Base-by-base conservation (phyloP, 1,284 basidiomycete species). In the Rhodotorula sp. region DNA sequence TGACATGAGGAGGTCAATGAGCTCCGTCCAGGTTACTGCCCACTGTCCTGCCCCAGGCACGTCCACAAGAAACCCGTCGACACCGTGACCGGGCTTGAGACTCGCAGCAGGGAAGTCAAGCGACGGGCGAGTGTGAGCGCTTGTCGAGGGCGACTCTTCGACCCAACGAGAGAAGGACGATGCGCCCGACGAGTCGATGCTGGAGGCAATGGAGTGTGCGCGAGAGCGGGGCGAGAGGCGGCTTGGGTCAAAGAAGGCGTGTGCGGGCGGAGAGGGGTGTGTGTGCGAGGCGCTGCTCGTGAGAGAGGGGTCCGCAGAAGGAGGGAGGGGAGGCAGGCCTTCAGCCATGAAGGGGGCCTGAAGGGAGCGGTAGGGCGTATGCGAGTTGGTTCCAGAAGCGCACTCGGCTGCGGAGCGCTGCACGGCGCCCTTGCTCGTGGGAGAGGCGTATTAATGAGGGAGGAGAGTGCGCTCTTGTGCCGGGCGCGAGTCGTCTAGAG, bases 1-100 rank as follows among this genome's bases (percentile, higher is more conserved):
- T 41, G 44, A 54, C 32, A 34, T 22, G 6, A 74, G 65, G 7
- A 74, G 51, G 10, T 39, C 50, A 19, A 74, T 56, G 12, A 74
- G 50, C 51, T 74, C 62, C 32, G 32, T 27, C 73, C 73, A 74
- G 6, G 41, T 19, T 2, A 70, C 65, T 2, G 9, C 13, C 32
- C 61, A 59, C 32, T 25, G 12, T 3, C 54, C 48, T 12, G 39
- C 19, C 0, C 22, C 29, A 3, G 22, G 48, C 37, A 53, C 32
- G 10, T 53, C 64, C 21, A 70, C 69, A 39, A 58, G 25, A 32
- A 70, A 62, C 5, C 64, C 64, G 15, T 58, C 39, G 21, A n/a
- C 59, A 9, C 21, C 8, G 21, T 34, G 25, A 12, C 51, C 60
- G 0, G 63, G 29, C 27, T 39, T 19, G 21, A 70, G 55, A 0